These are phyloP conservation scores for Kuraishia piskuri DNA, from an alignment of 805 yeast genomes.

Conservation along the genomic window DNA sequence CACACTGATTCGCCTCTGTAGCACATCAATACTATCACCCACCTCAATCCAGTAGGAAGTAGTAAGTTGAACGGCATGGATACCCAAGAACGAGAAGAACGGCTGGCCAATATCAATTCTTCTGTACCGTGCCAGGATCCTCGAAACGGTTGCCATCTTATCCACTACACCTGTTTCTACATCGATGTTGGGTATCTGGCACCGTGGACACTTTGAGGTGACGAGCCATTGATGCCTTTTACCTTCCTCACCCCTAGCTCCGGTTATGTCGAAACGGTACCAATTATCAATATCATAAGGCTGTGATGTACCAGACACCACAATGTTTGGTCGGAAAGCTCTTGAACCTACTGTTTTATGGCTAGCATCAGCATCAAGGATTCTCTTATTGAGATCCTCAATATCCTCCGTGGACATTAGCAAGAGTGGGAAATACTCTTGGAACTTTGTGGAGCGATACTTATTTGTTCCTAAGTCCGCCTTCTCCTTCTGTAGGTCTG, in stretches of 20 bases:
- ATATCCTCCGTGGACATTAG: slow-evolving; percentile 15
- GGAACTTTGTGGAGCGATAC: slow-evolving; percentile 16
- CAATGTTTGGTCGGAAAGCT: slow-evolving; percentile 19
- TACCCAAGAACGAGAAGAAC: slow-evolving; percentile 16
- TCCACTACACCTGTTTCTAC: slow-evolving; percentile 13
- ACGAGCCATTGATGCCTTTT: slow-evolving; percentile 9
- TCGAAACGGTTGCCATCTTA: slow-evolving; percentile 12
- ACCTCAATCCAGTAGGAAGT: slow-evolving; percentile 8
- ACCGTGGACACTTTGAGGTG: slow-evolving; percentile 19
- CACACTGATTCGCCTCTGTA: not conserved
- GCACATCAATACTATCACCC: slow-evolving; percentile 18
- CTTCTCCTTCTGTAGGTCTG: not conserved
- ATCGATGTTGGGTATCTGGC: slow-evolving; percentile 19
- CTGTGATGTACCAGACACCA: slow-evolving; percentile 9
- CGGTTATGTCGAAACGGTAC: slow-evolving; percentile 13
- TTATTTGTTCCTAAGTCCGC: not conserved
- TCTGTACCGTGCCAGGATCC: slow-evolving; percentile 16
- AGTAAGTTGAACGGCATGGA: slow-evolving; percentile 17
- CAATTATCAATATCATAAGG: slow-evolving; percentile 21
- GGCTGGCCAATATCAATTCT: slow-evolving; percentile 20
- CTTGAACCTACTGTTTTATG: slow-evolving; percentile 19
- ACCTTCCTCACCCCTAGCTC: not conserved
- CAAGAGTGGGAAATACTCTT: slow-evolving; percentile 21
- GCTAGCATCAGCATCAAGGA: not conserved
- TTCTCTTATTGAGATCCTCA: slow-evolving; percentile 8